Base-by-base conservation (phyloP, 768 basidiomycete genomes). In the Auriscalpium microsporum region DNA sequence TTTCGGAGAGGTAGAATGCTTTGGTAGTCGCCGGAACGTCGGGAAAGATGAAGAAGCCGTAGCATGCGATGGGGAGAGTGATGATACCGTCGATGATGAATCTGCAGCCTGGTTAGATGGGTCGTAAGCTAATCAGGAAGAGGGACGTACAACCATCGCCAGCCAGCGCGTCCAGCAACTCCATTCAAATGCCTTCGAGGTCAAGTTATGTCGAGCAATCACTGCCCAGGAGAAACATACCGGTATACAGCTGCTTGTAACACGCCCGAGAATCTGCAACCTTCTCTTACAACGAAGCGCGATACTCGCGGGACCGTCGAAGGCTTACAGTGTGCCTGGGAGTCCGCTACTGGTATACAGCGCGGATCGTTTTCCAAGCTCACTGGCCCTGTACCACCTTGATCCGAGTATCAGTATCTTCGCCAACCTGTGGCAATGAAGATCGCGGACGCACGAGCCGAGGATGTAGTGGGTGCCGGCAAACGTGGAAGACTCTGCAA, bases 401-500 rank as follows among this genome's bases (percentile, higher is more conserved):
- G 10, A 44, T 35, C 58, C 37, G 54, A 17, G 23, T 45, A 17
- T 48, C 34, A 55, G 13, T 8, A 19, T 8, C 17, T 45, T n/a
- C 17, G 19, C 17, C 34, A 37, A 19, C 21, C n/a, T 10, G 8
- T 13, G 14, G 10, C 33, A 60, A 21, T 17, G 10, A 48, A 5
- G 46, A 19, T 38, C 23, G 19, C 8, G 51, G 1, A 75, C 82
- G 56, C 62, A 86, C 84, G 82, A 82, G 59, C 86, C 84, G 16
- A 87, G 79, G 58, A 87, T 72, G 62, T 84, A 85, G 59, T 85
- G 84, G 14, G 83, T 82, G 37, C 87, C 87, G 28, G 84, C 84
- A 65, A 89, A 90, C 1, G 86, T 89, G 8, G 85, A 86, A 0
- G 85, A 78, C 67, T 89, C 87, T 8, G 81, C 78, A 55, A 87